Base-by-base conservation (phyloP, 768 basidiomycete species). In the Mycena leptocephala region DNA sequence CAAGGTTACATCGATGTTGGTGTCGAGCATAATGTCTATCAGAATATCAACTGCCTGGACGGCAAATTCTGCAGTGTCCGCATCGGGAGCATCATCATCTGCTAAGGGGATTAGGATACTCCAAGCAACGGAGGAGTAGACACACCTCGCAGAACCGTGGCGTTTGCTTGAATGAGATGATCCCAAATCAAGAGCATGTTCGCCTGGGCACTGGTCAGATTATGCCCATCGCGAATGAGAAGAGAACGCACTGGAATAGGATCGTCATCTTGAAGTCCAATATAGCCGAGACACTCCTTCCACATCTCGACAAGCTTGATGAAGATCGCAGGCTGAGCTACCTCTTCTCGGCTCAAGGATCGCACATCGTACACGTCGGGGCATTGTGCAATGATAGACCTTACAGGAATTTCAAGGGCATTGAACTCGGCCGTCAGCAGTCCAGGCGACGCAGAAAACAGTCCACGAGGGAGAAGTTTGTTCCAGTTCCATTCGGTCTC, bases 381-480 rank as follows among this genome's bases (percentile, higher is more conserved):
- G 48, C 91, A 90, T 77, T 92, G 87, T 8, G 90, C 90, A 63
- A 92, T 86, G 26, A 94, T 83, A 3, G 89, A 85, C 74, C 88
- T 86, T 16, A 95, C 91, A 0, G 84, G 85, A 2, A 79, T 79
- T 28, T 88, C 85, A 33, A 95, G 82, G 20, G 82, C 83, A 63
- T 82, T 85, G 81, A 87, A 93, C 1, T 93, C 92, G 4, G 86
- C 85, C 2, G 89, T 89, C 18, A 94, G 83, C 58, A 94, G 79
- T 3, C 92, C 92, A 18, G 92, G 90, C 55, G 85, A 85, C 0
- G 91, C 88, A 5, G 90, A 90, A 81, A 94, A 93, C 22, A 95
- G 80, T 0, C 87, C 87, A 20, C 80, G 81, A 0, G 93, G 89
- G 1, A 95, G 82, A 2, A 94, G 81, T 48, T 86, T 90, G 75